These are phyloP conservation scores for Dillenia turbinata DNA, from an alignment of 164 flowering plant species.

Conservation along the genomic window DNA sequence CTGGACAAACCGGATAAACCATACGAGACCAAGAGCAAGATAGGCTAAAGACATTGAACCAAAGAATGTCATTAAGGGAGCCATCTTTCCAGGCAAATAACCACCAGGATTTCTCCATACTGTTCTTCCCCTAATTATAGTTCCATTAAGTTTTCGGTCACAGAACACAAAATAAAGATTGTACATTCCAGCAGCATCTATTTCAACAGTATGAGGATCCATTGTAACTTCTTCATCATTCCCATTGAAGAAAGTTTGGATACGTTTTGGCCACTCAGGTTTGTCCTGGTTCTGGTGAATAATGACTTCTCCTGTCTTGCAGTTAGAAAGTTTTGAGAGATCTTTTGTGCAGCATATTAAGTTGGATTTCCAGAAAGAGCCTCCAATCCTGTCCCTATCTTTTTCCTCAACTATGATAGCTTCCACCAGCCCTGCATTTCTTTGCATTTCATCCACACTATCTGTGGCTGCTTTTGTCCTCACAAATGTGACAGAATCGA, in stretches of 20 bases:
- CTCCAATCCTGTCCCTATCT: conserved; percentile 74
- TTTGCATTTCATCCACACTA: conserved; percentile 45
- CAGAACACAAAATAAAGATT: conserved; percentile 72
- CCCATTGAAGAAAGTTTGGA: conserved; percentile 55
- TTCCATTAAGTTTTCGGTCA: conserved; percentile 64
- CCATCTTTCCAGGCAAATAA: conserved; percentile 86
- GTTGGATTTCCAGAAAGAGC: conserved; percentile 38
- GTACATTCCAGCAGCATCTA: conserved; percentile 75
- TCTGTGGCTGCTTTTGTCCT: conserved; percentile 57
- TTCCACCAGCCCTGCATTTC: conserved; percentile 64
- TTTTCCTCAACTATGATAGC: conserved; percentile 73
- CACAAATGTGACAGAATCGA: conserved; percentile 31
- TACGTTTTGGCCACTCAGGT: conserved; percentile 58
- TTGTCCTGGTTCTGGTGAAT: conserved; percentile 43
- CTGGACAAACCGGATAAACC: conserved; percentile 74
- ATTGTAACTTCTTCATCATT: conserved; percentile 35
- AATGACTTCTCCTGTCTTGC: conserved; percentile 73
- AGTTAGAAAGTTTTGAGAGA: conserved; percentile 42
- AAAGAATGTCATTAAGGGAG: conserved; percentile 72
- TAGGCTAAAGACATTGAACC: conserved; percentile 83
- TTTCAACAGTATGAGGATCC: conserved; percentile 38
- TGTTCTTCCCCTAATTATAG: conserved; percentile 64
- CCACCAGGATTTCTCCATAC: conserved; percentile 89
- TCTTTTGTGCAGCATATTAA: conserved; percentile 51
- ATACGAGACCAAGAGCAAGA: conserved; percentile 65